A percentile compares a stretch with the other conserved stretches of the same genome.
Evolutionary conservation across 345 rosid species (phyloP).

Genomic region (Firmiana major): DNA sequence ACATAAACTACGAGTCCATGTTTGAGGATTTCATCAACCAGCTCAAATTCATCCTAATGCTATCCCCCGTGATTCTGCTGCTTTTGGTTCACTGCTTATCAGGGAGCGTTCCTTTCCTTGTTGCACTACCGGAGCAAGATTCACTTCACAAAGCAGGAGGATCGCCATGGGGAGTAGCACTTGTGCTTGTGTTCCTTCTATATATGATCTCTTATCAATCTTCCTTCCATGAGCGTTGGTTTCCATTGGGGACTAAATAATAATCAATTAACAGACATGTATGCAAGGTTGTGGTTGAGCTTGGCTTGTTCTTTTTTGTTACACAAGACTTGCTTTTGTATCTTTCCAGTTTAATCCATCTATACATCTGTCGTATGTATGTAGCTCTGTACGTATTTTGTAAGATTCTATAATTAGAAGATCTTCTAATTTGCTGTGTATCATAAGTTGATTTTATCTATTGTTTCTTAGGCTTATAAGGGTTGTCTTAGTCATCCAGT

Average conservation of each 20-base stretch:
- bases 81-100: constrained; percentile 41
- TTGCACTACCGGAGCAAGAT: constrained; percentile 37
- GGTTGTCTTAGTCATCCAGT: not conserved
- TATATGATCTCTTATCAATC: constrained; percentile 58
- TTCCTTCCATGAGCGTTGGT: constrained; percentile 52
- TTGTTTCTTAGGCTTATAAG: not conserved
- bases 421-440: not conserved
- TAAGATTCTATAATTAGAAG: not conserved
- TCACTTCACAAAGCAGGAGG: constrained; percentile 56
- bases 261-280: not conserved
- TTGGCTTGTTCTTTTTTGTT: not conserved
- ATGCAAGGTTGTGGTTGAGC: not conserved
- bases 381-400: not conserved
- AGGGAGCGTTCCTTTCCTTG: constrained; percentile 8
- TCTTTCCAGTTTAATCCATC: no score
- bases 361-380: not conserved
- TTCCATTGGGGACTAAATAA: constrained; percentile 30
- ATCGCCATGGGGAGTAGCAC: constrained; percentile 55
- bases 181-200: constrained; percentile 48
- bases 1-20: constrained; percentile 42
- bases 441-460: not conserved
- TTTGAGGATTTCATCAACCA: constrained; percentile 40
- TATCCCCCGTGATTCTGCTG: constrained; percentile 44
- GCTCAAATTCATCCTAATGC: constrained; percentile 43
- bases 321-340: not conserved